Percentiles rank a stretch among this genome's conserved stretches.
phyloP scores from a whole-genome alignment of 116 monocot genomes.

The Posidonia oceanica region DNA sequence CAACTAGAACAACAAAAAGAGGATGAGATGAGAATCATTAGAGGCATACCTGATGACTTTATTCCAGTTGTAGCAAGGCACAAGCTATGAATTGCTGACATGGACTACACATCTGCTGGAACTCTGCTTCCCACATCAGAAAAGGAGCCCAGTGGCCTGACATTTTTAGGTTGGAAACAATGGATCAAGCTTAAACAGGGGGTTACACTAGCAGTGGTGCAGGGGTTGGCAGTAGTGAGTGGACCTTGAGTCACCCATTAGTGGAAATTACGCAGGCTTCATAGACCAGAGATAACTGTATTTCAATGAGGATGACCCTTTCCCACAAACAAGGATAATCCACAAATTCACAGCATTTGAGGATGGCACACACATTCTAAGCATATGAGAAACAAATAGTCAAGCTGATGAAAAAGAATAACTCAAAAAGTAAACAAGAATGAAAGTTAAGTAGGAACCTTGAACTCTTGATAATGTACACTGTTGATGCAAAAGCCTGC shows the following conservation, averaged over 20 bases:
- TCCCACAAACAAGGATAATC: no score
- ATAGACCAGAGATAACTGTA: background rate
- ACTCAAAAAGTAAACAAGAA: no score
- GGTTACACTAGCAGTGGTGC: background rate
- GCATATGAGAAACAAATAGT: no score
- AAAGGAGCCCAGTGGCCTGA: background rate
- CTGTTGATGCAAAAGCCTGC: no score
- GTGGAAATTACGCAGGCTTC: background rate
- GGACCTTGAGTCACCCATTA: background rate
- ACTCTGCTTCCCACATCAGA: background rate
- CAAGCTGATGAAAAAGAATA: no score
- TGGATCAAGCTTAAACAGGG: background rate
- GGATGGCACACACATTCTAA: no score
- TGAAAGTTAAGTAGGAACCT: no score
- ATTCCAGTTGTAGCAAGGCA: background rate
- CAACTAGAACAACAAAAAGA: background rate
- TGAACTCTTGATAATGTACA: no score
- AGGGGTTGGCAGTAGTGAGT: no score
- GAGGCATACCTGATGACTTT: background rate
- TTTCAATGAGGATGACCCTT: background rate
- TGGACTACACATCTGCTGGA: constrained; percentile 3
- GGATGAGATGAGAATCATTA: background rate
- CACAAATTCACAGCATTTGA: no score
- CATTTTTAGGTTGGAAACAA: background rate
- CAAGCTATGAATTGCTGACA: background rate